These are phyloP conservation scores for Mycena chlorophos DNA, from an alignment of 768 basidiomycete genomes.

Conservation along the genomic window DNA sequence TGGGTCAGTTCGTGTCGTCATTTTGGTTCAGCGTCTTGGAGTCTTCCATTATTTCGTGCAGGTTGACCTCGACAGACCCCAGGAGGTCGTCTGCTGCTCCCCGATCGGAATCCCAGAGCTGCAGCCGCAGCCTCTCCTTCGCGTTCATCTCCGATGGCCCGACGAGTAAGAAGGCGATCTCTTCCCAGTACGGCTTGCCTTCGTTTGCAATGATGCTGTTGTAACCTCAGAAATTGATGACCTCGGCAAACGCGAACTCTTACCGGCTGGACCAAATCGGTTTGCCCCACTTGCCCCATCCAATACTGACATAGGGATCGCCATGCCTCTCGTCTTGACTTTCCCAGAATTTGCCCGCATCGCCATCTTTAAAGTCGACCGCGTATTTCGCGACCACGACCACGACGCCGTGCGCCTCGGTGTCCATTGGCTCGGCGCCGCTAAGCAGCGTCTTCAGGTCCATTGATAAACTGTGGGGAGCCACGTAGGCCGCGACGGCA, in stretches of 20 bases:
- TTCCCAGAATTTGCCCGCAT: constrained; percentile 38
- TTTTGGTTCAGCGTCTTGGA: constrained; percentile 45
- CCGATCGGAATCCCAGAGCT: constrained; percentile 69
- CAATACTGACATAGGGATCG: constrained; percentile 63
- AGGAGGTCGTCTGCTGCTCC: constrained; percentile 51
- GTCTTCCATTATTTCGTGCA: constrained; percentile 35
- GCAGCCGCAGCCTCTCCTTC: constrained; percentile 60
- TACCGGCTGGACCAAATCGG: constrained; percentile 68
- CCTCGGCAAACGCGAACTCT: neutral
- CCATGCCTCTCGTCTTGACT: constrained; percentile 29
- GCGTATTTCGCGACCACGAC: constrained; percentile 66
- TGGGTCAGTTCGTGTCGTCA: constrained; percentile 46
- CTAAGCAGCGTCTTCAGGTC: constrained; percentile 66
- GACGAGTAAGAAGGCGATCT: constrained; percentile 62
- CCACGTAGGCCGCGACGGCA: constrained; percentile 61
- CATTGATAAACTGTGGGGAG: constrained; percentile 69
- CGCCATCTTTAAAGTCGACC: constrained; percentile 46
- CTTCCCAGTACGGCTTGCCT: constrained; percentile 67
- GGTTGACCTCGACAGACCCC: constrained; percentile 46
- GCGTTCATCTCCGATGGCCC: constrained; percentile 66
- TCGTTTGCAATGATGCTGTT: constrained; percentile 61
- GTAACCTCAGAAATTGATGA: neutral
- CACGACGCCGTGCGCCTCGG: constrained; percentile 64
- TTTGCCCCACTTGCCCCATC: constrained; percentile 63
- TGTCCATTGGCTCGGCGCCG: constrained; percentile 63